Evolutionary conservation across 176 grass and related monocot species (phyloP), one percentile per base, ranked within the genome.

Genomic region (Bothriochloa decipiens): DNA sequence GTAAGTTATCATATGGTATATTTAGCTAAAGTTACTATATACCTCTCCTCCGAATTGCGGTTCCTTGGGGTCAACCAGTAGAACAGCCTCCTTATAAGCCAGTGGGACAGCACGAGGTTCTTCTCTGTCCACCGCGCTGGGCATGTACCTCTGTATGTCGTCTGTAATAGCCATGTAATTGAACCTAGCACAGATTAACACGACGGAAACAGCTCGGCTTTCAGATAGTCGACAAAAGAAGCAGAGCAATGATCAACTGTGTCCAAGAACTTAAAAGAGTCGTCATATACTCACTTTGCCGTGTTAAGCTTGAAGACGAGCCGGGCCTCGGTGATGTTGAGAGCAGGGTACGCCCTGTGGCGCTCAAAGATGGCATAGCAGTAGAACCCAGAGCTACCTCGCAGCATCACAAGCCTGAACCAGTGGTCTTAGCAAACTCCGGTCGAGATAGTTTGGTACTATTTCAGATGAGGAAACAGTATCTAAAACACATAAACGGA

Each of bases 141-240:
- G 95, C 95, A 97, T 97, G 74, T 57, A 78, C 60, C 85, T 88
- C 75, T 92, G 88, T 74, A 87, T 91, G 6, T 89, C 68, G 75
- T 97, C 95, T 8, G 92, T 89, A 75, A 94, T 41, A 8, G 82
- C 90, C 92, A 97, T 97, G 71, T 92, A 97, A 4, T 84, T 74
- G 68, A 97, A 94, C 29, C 86, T 94, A 32, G 16, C 63, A 86
- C n/a, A 74, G 3, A 49, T 10, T 73, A 15, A 1, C n/a, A 27
- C 1, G 3, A 2, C 17, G 14, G 15, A 15, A 32, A 32, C 26
- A 45, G 2, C 2, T 25, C 15, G 0, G 6, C 6, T 72, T 11
- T 25, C 0, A 9, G 52, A 50, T 11, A 14, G 3, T 43, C 2
- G 20, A 58, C 53, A n/a, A 22, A 73, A 49, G 23, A 14, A 50